Percentiles rank a stretch among this genome's conserved stretches.
Conservation (phyloP, 495 filamentous ascomycete genomes). For the Platismatia glauca region DNA sequence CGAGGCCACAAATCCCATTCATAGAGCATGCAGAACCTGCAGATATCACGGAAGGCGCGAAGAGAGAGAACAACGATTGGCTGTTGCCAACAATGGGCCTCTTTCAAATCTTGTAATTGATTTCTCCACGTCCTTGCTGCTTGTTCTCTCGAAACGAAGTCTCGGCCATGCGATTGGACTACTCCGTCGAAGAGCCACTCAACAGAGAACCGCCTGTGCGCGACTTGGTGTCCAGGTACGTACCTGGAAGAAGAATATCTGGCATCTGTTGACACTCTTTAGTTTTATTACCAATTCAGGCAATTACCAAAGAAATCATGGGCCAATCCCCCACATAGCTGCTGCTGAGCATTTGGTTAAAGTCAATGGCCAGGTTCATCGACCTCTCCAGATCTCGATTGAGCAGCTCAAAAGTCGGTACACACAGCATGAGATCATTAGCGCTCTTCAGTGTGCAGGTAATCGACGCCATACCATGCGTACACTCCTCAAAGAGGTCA, state of each 20-base stretch:
- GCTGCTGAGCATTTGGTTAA: constrained; percentile 34
- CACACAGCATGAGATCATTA: constrained; percentile 44
- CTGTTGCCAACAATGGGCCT: background rate
- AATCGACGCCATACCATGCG: constrained; percentile 59
- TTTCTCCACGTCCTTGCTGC: no score
- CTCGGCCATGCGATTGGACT: constrained; percentile 25
- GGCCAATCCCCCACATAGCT: constrained; percentile 40
- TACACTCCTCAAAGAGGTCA: constrained; percentile 49
- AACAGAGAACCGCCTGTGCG: constrained; percentile 38
- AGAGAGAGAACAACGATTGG: background rate
- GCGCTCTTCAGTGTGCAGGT: constrained; percentile 54
- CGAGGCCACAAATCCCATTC: background rate
- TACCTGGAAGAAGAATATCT: background rate
- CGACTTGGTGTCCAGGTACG: constrained; percentile 32
- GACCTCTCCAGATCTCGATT: constrained; percentile 28
- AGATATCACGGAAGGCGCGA: background rate
- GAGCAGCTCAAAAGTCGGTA: constrained; percentile 38
- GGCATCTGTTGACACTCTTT: background rate
- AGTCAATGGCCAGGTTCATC: constrained; percentile 35
- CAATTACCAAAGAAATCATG: constrained; percentile 46
- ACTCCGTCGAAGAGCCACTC: constrained; percentile 34
- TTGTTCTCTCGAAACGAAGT: no score
- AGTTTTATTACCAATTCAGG: constrained; percentile 38
- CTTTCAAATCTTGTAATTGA: no score
- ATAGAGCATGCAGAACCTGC: background rate